Evolutionary conservation across 1,284 basidiomycete genomes (phyloP).

Genomic region (Rhizoctonia solani): DNA sequence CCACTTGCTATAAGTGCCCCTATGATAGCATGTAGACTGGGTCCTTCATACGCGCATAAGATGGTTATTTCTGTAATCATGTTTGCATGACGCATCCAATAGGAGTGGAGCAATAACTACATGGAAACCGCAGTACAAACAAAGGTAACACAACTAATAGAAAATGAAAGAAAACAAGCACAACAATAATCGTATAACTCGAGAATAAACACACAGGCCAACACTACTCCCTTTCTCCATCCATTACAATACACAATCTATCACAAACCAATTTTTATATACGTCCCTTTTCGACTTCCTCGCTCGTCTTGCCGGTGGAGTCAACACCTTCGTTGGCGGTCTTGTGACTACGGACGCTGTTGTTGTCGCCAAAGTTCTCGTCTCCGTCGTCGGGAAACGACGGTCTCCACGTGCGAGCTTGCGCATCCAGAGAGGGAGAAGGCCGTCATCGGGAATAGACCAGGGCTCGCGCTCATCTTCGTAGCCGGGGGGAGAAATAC

Average conservation of each 20-base stretch:
- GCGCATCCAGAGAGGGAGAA: constrained; percentile 73
- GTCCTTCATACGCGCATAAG: no score
- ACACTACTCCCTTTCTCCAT: no score
- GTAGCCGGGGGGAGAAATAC: constrained; percentile 66
- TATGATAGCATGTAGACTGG: no score
- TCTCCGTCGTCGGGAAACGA: constrained; percentile 41
- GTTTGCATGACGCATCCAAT: no score
- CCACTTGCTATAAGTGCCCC: no score
- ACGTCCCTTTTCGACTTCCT: constrained; percentile 16
- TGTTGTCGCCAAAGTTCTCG: not conserved
- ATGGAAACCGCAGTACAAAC: no score
- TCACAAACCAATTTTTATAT: no score
- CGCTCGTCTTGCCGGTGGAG: constrained; percentile 17
- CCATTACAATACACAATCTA: no score
- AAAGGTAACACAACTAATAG: not conserved
- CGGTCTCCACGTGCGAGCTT: constrained; percentile 43
- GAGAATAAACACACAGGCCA: not conserved
- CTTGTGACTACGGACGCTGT: constrained; percentile 1
- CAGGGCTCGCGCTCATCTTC: constrained; percentile 64
- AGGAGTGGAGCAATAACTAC: no score
- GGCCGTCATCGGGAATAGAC: constrained; percentile 67
- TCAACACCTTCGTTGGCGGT: not conserved
- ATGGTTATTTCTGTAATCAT: no score
- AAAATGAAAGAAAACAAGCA: not conserved
- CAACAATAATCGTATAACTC: not conserved